These are phyloP conservation scores for Lachnellula cervina DNA, from an alignment of 2,329 filamentous ascomycete genomes.

Conservation along the genomic window DNA sequence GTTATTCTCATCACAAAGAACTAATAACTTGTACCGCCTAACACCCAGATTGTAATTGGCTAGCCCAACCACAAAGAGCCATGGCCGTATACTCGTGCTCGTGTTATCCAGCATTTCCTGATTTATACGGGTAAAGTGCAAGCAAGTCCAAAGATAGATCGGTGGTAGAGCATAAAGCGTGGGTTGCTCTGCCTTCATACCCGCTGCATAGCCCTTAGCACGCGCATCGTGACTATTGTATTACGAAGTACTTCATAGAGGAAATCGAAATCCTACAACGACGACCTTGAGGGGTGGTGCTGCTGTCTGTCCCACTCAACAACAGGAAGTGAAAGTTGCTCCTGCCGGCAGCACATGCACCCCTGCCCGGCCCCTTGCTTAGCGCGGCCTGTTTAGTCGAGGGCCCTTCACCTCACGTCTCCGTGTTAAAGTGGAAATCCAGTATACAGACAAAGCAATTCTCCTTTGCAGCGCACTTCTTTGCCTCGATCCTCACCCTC, in stretches of 20 bases:
- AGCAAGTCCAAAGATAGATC: background rate
- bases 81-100: background rate
- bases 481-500: background rate
- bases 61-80: conserved; percentile 1
- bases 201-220: too few species aligned
- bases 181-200: background rate
- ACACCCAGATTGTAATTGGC: conserved; percentile 12
- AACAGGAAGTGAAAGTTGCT: background rate
- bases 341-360: background rate
- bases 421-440: background rate
- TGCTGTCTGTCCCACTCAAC: background rate
- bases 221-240: background rate
- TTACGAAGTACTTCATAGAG: background rate
- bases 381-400: conserved; percentile 8
- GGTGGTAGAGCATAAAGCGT: background rate
- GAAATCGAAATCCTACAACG: background rate
- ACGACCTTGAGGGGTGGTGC: background rate
- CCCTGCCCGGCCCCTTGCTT: conserved; percentile 1
- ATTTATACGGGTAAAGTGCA: background rate
- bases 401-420: conserved; percentile 7
- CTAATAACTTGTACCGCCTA: background rate
- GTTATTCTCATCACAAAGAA: conserved; percentile 17
- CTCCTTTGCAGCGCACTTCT: background rate
- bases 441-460: conserved; percentile 5
- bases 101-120: background rate